phyloP scores from a whole-genome alignment of 116 monocot species.

The Iris pallida region DNA sequence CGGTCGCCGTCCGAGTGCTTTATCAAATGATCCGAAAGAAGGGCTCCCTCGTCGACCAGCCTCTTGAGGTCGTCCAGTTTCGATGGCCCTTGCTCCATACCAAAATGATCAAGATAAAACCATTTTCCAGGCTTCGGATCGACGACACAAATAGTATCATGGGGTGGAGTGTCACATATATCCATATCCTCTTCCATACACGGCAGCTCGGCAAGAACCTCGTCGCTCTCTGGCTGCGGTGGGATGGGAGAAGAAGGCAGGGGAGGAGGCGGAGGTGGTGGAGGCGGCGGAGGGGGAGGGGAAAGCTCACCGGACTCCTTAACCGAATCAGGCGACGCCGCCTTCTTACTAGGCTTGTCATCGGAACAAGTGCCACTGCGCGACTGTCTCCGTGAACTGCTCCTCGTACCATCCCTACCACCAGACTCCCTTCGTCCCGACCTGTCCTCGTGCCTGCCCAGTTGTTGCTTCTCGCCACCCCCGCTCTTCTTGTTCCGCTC shows the following conservation, averaged over 20 bases:
- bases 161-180: conserved; percentile 97
- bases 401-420: conserved; percentile 39
- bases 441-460: conserved; percentile 36
- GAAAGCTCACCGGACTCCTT: conserved; percentile 31
- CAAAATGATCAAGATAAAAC: conserved; percentile 87
- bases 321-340: conserved; percentile 11
- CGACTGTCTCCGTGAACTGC: conserved; percentile 25
- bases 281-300: conserved; percentile 54
- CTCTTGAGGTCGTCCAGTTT: conserved; percentile 65
- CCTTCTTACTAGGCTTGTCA: conserved; percentile 36
- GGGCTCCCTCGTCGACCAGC: conserved; percentile 74
- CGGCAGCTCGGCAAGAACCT: conserved; percentile 34
- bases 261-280: conserved; percentile 47
- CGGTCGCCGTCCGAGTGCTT: conserved; percentile 80
- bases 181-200: conserved; percentile 99
- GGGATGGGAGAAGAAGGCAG: conserved; percentile 51
- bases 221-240: conserved; percentile 35
- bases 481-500: conserved; percentile 34
- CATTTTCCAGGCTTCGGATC: conserved; percentile 63
- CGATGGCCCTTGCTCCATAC: conserved; percentile 83
- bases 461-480: conserved; percentile 36
- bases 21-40: conserved; percentile 95
- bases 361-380: conserved; percentile 30
- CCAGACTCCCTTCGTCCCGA: conserved; percentile 22
- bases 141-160: conserved; percentile 21